phyloP scores from a whole-genome alignment of 306 rosid genomes.

The Gastrolobium villosum region DNA sequence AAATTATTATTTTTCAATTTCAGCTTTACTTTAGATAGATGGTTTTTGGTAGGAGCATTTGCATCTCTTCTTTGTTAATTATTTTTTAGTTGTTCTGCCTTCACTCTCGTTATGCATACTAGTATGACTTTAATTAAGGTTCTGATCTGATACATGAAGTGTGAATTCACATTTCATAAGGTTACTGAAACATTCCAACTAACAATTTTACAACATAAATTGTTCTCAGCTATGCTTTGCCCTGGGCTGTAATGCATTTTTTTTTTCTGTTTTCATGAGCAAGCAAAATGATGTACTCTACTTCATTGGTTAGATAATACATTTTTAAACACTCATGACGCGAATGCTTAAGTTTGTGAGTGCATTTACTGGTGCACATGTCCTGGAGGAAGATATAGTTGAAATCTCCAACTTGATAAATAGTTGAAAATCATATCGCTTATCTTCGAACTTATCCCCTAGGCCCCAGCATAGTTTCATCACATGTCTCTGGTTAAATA shows the following conservation, averaged over 20 bases:
- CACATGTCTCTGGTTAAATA: constrained; percentile 1
- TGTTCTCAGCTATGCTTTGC: not conserved
- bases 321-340: not conserved
- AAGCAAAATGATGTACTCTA: not conserved
- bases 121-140: not conserved
- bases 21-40: not conserved
- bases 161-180: not conserved
- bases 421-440: constrained; percentile 15
- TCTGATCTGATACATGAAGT: not conserved
- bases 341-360: constrained; percentile 1
- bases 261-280: not conserved
- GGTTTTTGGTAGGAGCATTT: not conserved
- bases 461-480: not conserved
- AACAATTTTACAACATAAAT: not conserved
- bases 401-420: constrained; percentile 38
- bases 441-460: constrained; percentile 24
- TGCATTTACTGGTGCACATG: constrained; percentile 10
- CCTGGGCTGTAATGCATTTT: not conserved
- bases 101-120: not conserved
- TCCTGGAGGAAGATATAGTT: constrained; percentile 30
- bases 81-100: constrained; percentile 19
- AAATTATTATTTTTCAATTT: not conserved
- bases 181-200: not conserved
- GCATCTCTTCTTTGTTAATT: not conserved
- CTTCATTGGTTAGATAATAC: constrained; percentile 20